Evolutionary conservation across 768 basidiomycete species (phyloP).

Genomic region (Lyophyllum shimeji): DNA sequence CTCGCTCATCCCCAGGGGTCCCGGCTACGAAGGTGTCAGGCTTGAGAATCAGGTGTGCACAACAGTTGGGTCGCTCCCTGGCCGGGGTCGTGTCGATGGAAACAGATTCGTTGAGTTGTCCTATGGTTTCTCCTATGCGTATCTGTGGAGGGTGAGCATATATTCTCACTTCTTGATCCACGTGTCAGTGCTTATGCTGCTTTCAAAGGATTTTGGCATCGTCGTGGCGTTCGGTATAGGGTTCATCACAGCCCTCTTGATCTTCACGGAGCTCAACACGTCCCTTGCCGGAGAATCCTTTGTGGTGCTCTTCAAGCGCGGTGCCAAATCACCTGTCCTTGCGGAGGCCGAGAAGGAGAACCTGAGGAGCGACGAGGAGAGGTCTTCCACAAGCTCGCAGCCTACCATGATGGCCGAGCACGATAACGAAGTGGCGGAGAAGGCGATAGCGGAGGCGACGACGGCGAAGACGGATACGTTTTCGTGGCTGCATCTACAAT

Average conservation of each 20-base stretch:
- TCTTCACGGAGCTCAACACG: slow-evolving; percentile 57
- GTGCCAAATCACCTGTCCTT: slow-evolving; percentile 34
- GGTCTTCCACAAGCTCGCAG: slow-evolving; percentile 13
- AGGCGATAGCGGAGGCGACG: slow-evolving; percentile 38
- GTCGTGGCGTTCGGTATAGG: slow-evolving; percentile 60
- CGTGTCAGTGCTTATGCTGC: too few relatives aligned
- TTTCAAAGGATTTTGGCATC: slow-evolving; percentile 63
- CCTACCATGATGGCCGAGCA: slow-evolving; percentile 10
- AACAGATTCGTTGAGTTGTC: slow-evolving; percentile 46
- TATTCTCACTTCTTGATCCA: too few relatives aligned
- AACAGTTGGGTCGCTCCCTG: slow-evolving; percentile 61
- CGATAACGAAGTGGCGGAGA: slow-evolving; percentile 22
- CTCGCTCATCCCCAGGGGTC: slow-evolving; percentile 57
- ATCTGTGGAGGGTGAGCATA: slow-evolving; percentile 43
- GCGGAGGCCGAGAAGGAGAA: slow-evolving; percentile 24
- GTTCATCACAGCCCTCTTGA: slow-evolving; percentile 56
- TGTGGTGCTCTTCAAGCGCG: slow-evolving; percentile 68
- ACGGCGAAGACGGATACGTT: slow-evolving; percentile 61
- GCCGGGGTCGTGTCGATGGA: slow-evolving; percentile 62
- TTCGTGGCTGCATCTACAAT: slow-evolving; percentile 75
- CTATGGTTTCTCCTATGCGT: slow-evolving; percentile 44
- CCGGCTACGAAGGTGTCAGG: slow-evolving; percentile 56
- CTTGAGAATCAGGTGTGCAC: slow-evolving; percentile 76
- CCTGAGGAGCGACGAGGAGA: slow-evolving; percentile 36
- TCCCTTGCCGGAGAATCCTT: slow-evolving; percentile 32